phyloP scores from a whole-genome alignment of 768 basidiomycete genomes.

The Tulasnella sp. region DNA sequence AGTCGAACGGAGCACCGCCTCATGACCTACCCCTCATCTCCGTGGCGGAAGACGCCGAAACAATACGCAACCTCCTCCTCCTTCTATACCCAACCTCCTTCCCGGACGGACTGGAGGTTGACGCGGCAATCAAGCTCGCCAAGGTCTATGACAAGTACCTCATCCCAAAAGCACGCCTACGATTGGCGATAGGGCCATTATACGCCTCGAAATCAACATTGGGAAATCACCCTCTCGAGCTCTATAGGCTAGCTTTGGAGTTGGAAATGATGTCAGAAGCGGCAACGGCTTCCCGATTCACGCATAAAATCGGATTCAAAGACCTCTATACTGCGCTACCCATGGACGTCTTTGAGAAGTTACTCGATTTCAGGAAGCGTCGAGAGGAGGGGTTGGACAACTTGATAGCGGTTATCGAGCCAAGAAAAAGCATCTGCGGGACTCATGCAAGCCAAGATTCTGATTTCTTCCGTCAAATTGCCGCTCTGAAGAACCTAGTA shows the following conservation, averaged over 20 bases:
- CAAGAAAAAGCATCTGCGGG: too few species aligned
- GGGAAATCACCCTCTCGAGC: too few species aligned
- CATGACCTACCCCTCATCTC: conserved; percentile 32
- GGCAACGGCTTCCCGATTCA: neutral
- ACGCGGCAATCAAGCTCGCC: conserved; percentile 17
- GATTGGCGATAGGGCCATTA: too few species aligned
- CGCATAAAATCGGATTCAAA: neutral
- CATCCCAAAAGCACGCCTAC: conserved; percentile 20
- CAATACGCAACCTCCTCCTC: conserved; percentile 38
- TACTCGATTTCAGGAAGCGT: too few species aligned
- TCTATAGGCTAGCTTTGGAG: neutral
- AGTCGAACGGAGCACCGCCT: neutral
- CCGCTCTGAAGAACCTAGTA: too few species aligned
- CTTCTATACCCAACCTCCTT: conserved; percentile 38
- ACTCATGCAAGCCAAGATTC: too few species aligned
- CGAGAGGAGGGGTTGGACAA: too few species aligned
- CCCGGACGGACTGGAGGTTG: neutral
- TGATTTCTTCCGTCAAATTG: too few species aligned
- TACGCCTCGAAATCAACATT: neutral
- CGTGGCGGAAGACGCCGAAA: conserved; percentile 34
- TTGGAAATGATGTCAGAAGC: conserved; percentile 1
- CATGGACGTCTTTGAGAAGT: too few species aligned
- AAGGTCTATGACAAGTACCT: conserved; percentile 38
- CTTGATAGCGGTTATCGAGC: too few species aligned
- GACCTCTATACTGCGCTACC: neutral